phyloP scores from a whole-genome alignment of 202 grass and related monocot species.

The Cymbopogon flexuosus region DNA sequence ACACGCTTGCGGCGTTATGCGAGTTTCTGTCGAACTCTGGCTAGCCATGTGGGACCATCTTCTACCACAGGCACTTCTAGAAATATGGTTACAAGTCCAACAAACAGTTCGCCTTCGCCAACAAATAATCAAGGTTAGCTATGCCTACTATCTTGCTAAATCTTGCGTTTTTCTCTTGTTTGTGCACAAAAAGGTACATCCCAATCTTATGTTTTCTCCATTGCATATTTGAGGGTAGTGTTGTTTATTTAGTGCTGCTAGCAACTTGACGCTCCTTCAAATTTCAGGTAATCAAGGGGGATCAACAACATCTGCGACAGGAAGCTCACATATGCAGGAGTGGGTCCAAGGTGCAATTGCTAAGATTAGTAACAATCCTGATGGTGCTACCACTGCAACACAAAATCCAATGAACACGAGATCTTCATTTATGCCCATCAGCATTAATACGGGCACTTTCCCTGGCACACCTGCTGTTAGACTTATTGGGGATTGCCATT shows the following conservation, averaged over 20 bases:
- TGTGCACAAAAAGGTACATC: constrained; percentile 14
- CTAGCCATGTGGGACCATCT: constrained; percentile 96
- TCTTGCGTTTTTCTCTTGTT: constrained; percentile 21
- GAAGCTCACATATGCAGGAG: constrained; percentile 97
- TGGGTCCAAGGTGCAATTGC: constrained; percentile 99
- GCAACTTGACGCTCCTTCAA: background rate
- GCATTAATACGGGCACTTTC: constrained; percentile 97
- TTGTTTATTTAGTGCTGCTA: constrained; percentile 20
- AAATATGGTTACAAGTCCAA: constrained; percentile 85
- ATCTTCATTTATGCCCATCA: constrained; percentile 90
- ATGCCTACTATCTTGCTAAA: constrained; percentile 16
- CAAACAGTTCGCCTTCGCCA: constrained; percentile 72
- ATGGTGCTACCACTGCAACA: constrained; percentile 65
- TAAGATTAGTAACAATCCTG: constrained; percentile 92
- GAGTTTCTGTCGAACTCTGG: constrained; percentile 96
- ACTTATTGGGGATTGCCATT: constrained; percentile 97
- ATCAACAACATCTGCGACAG: constrained; percentile 56
- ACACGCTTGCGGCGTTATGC: constrained; percentile 92
- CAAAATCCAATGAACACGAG: constrained; percentile 73
- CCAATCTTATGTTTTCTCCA: constrained; percentile 28
- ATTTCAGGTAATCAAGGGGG: constrained; percentile 74
- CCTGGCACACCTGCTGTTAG: constrained; percentile 97
- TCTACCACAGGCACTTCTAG: constrained; percentile 69
- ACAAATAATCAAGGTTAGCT: constrained; percentile 75
- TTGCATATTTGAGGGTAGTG: background rate